A percentile compares a stretch with the other conserved stretches of the same genome.
These are phyloP conservation scores for Daldinia loculata DNA, from an alignment of 495 filamentous ascomycete species.

Conservation along the genomic window DNA sequence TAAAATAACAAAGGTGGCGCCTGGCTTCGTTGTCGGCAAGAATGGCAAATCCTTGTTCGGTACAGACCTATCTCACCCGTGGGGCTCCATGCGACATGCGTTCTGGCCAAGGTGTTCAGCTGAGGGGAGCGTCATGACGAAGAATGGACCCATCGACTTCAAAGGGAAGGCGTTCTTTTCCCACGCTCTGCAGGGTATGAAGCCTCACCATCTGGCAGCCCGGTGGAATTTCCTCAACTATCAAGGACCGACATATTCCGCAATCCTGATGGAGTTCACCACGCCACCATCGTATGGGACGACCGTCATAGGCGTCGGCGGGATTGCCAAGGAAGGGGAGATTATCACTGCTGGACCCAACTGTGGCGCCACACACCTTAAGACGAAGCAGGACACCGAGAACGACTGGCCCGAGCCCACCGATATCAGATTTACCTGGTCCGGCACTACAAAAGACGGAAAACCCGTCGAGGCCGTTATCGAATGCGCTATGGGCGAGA, in stretches of 20 bases:
- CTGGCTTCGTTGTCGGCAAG: constrained; percentile 86
- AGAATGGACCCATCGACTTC: constrained; percentile 83
- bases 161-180: constrained; percentile 79
- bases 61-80: constrained; percentile 82
- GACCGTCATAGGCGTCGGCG: constrained; percentile 85
- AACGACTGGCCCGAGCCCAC: constrained; percentile 92
- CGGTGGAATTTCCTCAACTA: constrained; percentile 95
- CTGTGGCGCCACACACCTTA: constrained; percentile 71
- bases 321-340: constrained; percentile 79
- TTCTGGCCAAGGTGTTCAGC: constrained; percentile 91
- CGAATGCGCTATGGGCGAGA: constrained; percentile 72
- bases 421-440: constrained; percentile 78
- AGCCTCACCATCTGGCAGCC: constrained; percentile 94
- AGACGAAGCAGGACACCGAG: constrained; percentile 71
- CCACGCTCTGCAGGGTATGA: constrained; percentile 95
- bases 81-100: constrained; percentile 88
- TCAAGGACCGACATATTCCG: constrained; percentile 85
- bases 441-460: constrained; percentile 78
- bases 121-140: constrained; percentile 84
- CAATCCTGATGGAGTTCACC: constrained; percentile 93
- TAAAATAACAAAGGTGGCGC: constrained; percentile 75
- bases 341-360: constrained; percentile 75
- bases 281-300: constrained; percentile 95
- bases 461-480: constrained; percentile 73
- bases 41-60: constrained; percentile 87